Evolutionary conservation across 1,284 basidiomycete genomes (phyloP), one percentile per base, ranked within the genome.

Genomic region (Ustilago loliicola): DNA sequence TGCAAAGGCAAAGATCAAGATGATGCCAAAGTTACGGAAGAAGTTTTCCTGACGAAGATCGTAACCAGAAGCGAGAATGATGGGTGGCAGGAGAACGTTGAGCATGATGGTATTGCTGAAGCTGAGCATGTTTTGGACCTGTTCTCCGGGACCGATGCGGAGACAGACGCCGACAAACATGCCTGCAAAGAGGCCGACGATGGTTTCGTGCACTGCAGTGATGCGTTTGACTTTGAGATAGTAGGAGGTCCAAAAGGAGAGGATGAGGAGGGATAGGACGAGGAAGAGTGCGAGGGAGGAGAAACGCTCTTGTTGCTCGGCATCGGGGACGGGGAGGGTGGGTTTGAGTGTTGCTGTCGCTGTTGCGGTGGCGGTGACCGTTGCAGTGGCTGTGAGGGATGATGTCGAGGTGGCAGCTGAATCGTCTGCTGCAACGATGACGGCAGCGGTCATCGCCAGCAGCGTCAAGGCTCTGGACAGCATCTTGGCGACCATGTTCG

Each of bases 101-200:
- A 99, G 96, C 90, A 99, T 98, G 65, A 99, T 90, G 3, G 96
- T 98, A 86, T 97, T 95, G 87, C 94, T 95, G 90, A 97, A 98
- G 21, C 93, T 94, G 88, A 99, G 89, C 96, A 99, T 99, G 85
- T 96, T 94, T 81, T 95, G 91, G 74, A 99, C 98, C 89, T 96
- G 91, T 72, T 93, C 93, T 19, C 95, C 95, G 0, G 96, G 96
- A 0, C 93, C 92, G 38, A 99, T 88, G 76, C 97, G 90, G 38
- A 99, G 92, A 68, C 96, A 90, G 77, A 97, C 88, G 0, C 96
- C 96, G 53, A 99, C 96, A 59, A 94, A 90, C 95, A 98, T 98
- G 63, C 96, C 80, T 15, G 95, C 95, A 84, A 96, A 92, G 77
- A 98, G 94, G 45, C 96, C 94, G 25, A 99, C 93, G 58, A 98